Percentiles rank a stretch among this genome's conserved stretches.
These are phyloP conservation scores for Globisporangium ultimum DNA, from an alignment of 352 stramenopile species.

Conservation along the genomic window DNA sequence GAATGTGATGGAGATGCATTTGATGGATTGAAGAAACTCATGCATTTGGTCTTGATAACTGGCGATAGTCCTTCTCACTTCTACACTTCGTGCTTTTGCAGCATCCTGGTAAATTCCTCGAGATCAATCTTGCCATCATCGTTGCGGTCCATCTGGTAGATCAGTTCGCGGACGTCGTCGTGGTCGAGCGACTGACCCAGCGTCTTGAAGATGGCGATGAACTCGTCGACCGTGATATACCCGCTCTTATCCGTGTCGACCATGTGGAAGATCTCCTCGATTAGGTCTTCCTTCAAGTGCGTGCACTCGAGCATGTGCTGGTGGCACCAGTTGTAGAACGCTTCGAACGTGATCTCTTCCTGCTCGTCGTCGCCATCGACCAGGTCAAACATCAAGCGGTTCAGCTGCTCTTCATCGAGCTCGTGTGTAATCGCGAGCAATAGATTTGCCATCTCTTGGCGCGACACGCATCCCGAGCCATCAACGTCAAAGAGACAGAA, in stretches of 20 bases:
- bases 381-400: constrained; percentile 54
- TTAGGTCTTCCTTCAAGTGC: constrained; percentile 55
- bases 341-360: constrained; percentile 57
- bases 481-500: constrained; percentile 70
- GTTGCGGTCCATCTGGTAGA: constrained; percentile 76
- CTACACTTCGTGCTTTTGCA: constrained; percentile 72
- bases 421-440: constrained; percentile 64
- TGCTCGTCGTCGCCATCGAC: constrained; percentile 27
- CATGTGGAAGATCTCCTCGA: constrained; percentile 72
- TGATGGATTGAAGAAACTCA: constrained; percentile 5
- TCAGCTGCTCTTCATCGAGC: constrained; percentile 55
- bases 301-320: constrained; percentile 49
- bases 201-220: constrained; percentile 68
- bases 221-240: constrained; percentile 71
- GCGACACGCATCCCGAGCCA: constrained; percentile 53
- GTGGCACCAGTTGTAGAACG: constrained; percentile 73
- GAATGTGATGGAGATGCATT: neutral
- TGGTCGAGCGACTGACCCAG: constrained; percentile 68
- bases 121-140: constrained; percentile 74
- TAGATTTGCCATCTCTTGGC: constrained; percentile 56
- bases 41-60: neutral
- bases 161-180: constrained; percentile 67
- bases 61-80: neutral
- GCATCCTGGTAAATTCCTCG: constrained; percentile 69
- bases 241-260: constrained; percentile 58